These are phyloP conservation scores for Paraurostyla sp. DNA, from an alignment of 73 alveolate species.

Conservation along the genomic window DNA sequence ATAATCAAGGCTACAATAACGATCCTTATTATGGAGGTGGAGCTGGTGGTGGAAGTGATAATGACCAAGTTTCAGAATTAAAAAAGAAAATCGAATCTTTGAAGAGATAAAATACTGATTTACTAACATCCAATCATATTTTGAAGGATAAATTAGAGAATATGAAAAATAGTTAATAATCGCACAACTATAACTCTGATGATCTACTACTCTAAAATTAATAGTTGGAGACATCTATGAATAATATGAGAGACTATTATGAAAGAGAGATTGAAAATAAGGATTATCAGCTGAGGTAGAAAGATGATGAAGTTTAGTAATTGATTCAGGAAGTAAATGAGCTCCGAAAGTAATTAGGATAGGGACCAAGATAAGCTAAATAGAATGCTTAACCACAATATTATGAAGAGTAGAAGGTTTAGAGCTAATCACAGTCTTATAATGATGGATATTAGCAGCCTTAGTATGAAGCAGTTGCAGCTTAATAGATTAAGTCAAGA, in stretches of 20 bases:
- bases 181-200: background rate
- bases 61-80: background rate
- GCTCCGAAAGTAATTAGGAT: slow-evolving; percentile 13
- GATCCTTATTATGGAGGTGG: background rate
- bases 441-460: background rate
- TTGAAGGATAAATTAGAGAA: slow-evolving; percentile 8
- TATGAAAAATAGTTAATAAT: background rate
- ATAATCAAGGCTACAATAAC: background rate
- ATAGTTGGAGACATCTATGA: slow-evolving; percentile 19
- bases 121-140: slow-evolving; percentile 25
- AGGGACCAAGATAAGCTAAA: background rate
- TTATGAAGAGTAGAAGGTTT: too few relatives aligned
- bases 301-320: slow-evolving; percentile 22
- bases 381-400: background rate
- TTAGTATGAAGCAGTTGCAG: background rate
- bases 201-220: background rate
- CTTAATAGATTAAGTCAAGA: background rate
- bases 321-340: background rate
- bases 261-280: slow-evolving; percentile 45
- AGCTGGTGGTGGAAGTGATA: slow-evolving; percentile 9
- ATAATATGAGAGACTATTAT: slow-evolving; percentile 42
- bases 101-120: background rate
- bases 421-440: too few relatives aligned
- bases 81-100: slow-evolving; percentile 17
- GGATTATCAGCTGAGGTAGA: background rate